Base-by-base conservation (phyloP, 768 basidiomycete genomes). In the Pleurotus sapidus region DNA sequence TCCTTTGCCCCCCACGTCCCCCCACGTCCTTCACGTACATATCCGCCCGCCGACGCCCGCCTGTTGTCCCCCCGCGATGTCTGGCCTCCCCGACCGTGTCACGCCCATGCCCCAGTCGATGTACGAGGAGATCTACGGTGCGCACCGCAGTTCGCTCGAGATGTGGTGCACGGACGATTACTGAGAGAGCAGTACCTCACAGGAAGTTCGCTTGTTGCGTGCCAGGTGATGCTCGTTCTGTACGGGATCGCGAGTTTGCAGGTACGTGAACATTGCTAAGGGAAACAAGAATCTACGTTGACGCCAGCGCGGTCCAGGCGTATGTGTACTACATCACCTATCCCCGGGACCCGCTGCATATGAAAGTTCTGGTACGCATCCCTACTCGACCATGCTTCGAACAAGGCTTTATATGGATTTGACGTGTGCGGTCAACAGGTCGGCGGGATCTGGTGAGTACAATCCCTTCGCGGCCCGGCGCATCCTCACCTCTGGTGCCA, bases 211-310 rank as follows among this genome's bases (percentile, higher is more conserved):
- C 27, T 49, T 2, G 27, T 49, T 14, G 20, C 49, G 6, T 49
- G 24, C 23, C 49, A 49, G 25, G 23, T 49, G 24, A 25, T 49
- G 24, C 24, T 49, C n/a, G 49, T 49, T 1, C 27, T 49, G 9
- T 49, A 49, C 27, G 49, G 49, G 20, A 49, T 49, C 27, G 49
- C 49, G 3, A 49, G 49, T 34, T 18, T 49, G 14, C 49, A 49
- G 27, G 49, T 49, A n/a, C 34, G 49, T 49, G 42, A 43, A 11
- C 15, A 12, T 43, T 43, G 42, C 42, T 5, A n/a, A 20, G n/a
- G 2, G 18, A 43, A n/a, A 15, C n/a, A 2, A 5, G 42, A 20
- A 11, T 43, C 42, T 7, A 3, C 9, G 27, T 30, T 30, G 27
- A 30, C 27, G 27, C 42, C 6, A 1, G 1, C 42, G n/a, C 14